Percentiles rank a stretch among this genome's conserved stretches.
phyloP scores from a whole-genome alignment of 306 rosid genomes.

The Sicyos edulis region DNA sequence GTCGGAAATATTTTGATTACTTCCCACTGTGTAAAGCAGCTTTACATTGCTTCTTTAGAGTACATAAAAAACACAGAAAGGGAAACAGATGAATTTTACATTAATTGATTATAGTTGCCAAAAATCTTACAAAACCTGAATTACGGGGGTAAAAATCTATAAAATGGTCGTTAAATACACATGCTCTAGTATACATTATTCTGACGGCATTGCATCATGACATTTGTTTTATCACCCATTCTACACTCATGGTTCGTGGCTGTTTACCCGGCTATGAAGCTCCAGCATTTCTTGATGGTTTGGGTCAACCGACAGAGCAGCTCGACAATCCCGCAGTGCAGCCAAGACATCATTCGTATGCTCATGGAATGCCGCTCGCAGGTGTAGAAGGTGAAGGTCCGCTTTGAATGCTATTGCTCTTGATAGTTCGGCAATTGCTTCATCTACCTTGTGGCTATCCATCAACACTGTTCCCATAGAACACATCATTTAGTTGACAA shows the following conservation, averaged over 20 bases:
- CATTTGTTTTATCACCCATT: slow-evolving; percentile 9
- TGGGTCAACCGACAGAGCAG: slow-evolving; percentile 89
- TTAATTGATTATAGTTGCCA: slow-evolving; percentile 17
- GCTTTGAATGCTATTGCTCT: slow-evolving; percentile 87
- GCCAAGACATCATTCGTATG: slow-evolving; percentile 67
- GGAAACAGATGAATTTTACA: slow-evolving; percentile 19
- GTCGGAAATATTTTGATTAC: not conserved
- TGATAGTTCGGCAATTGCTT: slow-evolving; percentile 79
- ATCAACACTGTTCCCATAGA: slow-evolving; percentile 52
- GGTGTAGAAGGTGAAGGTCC: slow-evolving; percentile 83
- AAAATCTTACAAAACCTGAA: slow-evolving; percentile 18
- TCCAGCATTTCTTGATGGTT: slow-evolving; percentile 91
- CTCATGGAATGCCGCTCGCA: slow-evolving; percentile 88
- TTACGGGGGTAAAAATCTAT: slow-evolving; percentile 11
- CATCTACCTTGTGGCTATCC: slow-evolving; percentile 72
- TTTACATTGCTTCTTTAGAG: not conserved
- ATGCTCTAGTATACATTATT: slow-evolving; percentile 21
- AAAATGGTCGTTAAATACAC: slow-evolving; percentile 22
- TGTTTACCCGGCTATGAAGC: slow-evolving; percentile 79
- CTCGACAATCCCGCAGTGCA: slow-evolving; percentile 83
- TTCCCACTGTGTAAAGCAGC: slow-evolving; percentile 9
- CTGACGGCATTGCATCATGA: too few relatives aligned
- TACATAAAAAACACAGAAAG: not conserved
- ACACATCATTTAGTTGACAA: not conserved
- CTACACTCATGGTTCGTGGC: slow-evolving; percentile 67